Evolutionary conservation across 148 eudicot genomes (phyloP), one percentile per base, ranked within the genome.

Genomic region (Amaranthus palmeri): DNA sequence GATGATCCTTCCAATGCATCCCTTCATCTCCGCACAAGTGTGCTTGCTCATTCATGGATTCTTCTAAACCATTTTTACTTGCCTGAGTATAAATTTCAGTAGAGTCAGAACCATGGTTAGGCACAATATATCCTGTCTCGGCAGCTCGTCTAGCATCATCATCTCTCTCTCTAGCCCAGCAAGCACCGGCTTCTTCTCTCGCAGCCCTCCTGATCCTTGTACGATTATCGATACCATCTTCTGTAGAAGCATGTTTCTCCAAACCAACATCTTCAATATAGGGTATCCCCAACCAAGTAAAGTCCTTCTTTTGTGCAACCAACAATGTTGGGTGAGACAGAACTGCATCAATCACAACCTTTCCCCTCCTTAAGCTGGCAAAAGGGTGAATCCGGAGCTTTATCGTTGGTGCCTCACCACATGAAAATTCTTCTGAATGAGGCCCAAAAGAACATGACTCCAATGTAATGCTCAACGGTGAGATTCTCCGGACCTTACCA

Each of bases 361-460:
- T 95, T 47, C 99, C 97, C 80, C 87, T 89, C 76, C 88, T 87
- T 75, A 95, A 77, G 78, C 96, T 95, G 11, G 89, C 77, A 54
- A 95, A 91, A 71, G 99, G 99, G 55, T 82, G 92, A 74, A 95
- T 49, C 6, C 90, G 78, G 58, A 95, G 69, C 76, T 95, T 95
- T 45, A 95, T 77, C 42, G 92, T 84, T 25, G 97, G 88, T 57
- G 83, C 90, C 87, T 95, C 99, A 57, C 89, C 97, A 74, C 97
- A 95, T 52, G 99, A 95, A 75, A 95, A 92, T 73, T 95, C 99
- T 67, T 88, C 93, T 7, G 67, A 79, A 74, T 89, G 97, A 66
- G 99, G 92, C 81, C 99, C 99, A 73, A 92, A 65, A 10, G 92
- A 92, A 75, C 96, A 91, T 8, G 97, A 87, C 80, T 95, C 99